A percentile compares a stretch with the other conserved stretches of the same genome.
Evolutionary conservation across 108 stramenopile genomes (phyloP).

Genomic region (Cyclotella kingstonii): DNA sequence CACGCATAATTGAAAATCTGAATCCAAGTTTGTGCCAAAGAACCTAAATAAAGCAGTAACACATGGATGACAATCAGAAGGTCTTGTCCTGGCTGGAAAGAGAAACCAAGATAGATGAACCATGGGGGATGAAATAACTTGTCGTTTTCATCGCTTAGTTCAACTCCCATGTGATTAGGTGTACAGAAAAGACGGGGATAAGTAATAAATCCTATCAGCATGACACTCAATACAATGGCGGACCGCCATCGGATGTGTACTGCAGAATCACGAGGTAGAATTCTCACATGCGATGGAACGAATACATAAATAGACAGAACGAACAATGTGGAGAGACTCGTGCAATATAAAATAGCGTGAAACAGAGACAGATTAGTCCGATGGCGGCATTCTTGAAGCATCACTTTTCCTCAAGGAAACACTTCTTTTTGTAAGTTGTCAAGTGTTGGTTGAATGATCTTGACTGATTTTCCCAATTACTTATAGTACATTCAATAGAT

Average conservation of each 20-base stretch:
- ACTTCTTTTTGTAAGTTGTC: too few relatives aligned
- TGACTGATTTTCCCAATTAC: too few relatives aligned
- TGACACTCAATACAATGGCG: conserved; percentile 39
- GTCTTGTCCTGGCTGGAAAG: conserved; percentile 3
- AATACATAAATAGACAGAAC: conserved; percentile 70
- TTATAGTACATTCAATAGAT: too few relatives aligned
- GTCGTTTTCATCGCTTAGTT: conserved; percentile 1
- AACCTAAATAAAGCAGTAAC: conserved; percentile 41
- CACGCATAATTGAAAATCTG: conserved; percentile 25
- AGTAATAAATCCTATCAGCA: conserved; percentile 24
- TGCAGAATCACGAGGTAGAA: conserved; percentile 52
- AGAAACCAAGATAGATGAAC: conserved; percentile 24
- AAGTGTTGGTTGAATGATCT: too few relatives aligned
- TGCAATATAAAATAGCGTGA: conserved; percentile 31
- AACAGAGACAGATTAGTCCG: neutral
- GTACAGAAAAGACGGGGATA: conserved; percentile 67
- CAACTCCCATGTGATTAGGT: neutral
- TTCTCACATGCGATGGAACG: conserved; percentile 57
- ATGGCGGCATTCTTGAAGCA: conserved; percentile 2
- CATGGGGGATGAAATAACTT: conserved; percentile 1
- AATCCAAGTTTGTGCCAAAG: conserved; percentile 14
- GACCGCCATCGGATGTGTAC: conserved; percentile 65
- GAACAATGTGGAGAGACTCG: conserved; percentile 42
- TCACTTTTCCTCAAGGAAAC: too few relatives aligned
- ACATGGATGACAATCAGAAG: conserved; percentile 24